Percentiles rank a stretch among this genome's conserved stretches.
These are phyloP conservation scores for Apiospora arundinis DNA, from an alignment of 2,329 filamentous ascomycete genomes.

Conservation along the genomic window DNA sequence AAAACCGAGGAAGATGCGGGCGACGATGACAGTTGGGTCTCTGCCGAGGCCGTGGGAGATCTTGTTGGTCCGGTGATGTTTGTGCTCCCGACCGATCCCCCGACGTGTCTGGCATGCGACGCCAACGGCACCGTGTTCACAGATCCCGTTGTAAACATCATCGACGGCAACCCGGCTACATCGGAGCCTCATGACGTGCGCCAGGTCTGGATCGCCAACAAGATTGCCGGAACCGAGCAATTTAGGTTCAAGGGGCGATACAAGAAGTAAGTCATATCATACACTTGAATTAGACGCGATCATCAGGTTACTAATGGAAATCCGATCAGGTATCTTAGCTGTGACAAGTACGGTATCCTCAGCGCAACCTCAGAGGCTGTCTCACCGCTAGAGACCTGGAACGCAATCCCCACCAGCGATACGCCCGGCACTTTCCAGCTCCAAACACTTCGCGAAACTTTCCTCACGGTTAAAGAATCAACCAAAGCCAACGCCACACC, in stretches of 20 bases:
- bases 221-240: conserved; percentile 79
- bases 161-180: conserved; percentile 80
- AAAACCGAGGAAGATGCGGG: conserved; percentile 36
- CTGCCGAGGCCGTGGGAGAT: conserved; percentile 76
- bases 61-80: conserved; percentile 83
- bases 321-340: conserved; percentile 74
- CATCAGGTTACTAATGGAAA: conserved; percentile 9
- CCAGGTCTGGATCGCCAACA: conserved; percentile 92
- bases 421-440: conserved; percentile 76
- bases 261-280: conserved; percentile 65
- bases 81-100: conserved; percentile 76
- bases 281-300: background rate
- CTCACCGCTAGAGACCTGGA: conserved; percentile 82
- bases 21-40: conserved; percentile 90
- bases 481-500: conserved; percentile 56
- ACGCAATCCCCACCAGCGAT: conserved; percentile 67
- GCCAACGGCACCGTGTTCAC: conserved; percentile 86
- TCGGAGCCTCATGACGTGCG: conserved; percentile 95
- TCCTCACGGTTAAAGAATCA: conserved; percentile 66
- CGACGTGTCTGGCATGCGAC: conserved; percentile 83
- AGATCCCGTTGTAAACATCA: conserved; percentile 82
- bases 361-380: conserved; percentile 82
- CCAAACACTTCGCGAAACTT: conserved; percentile 75
- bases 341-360: conserved; percentile 82
- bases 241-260: conserved; percentile 91